phyloP scores from a whole-genome alignment of 163 green algal genomes.

The Chlamydomonas reinhardtii region DNA sequence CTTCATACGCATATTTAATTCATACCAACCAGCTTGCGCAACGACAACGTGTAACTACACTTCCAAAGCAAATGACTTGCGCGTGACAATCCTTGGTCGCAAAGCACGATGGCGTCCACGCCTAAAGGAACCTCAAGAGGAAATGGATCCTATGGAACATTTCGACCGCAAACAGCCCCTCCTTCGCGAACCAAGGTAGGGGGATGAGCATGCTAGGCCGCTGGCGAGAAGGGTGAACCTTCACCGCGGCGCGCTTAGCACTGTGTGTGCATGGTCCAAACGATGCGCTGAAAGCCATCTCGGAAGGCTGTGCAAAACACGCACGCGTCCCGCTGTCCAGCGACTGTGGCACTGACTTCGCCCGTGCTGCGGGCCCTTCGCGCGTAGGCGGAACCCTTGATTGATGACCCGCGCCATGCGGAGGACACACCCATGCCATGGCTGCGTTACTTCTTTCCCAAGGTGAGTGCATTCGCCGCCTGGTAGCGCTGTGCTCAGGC shows the following conservation, averaged over 20 bases:
- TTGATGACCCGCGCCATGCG: constrained; percentile 24
- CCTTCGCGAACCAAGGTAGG: neutral
- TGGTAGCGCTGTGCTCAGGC: neutral
- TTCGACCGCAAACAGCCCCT: neutral
- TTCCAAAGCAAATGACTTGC: no score
- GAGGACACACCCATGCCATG: constrained; percentile 42
- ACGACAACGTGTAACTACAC: no score
- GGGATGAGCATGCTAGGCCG: neutral
- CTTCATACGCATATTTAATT: no score
- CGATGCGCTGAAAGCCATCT: no score
- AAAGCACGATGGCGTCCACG: no score
- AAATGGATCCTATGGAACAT: neutral
- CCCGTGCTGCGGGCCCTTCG: neutral
- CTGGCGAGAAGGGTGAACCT: no score
- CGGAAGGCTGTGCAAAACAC: neutral
- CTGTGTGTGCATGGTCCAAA: no score
- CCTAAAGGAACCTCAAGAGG: no score
- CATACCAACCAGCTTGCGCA: no score
- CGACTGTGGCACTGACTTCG: no score
- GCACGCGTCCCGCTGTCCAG: neutral
- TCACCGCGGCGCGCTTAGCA: neutral
- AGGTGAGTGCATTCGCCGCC: neutral
- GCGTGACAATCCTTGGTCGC: no score
- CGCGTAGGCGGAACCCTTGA: neutral
- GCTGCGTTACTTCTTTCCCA: constrained; percentile 59